Conservation (phyloP, 106 monocot genomes). For the Platanthera zijinensis region DNA sequence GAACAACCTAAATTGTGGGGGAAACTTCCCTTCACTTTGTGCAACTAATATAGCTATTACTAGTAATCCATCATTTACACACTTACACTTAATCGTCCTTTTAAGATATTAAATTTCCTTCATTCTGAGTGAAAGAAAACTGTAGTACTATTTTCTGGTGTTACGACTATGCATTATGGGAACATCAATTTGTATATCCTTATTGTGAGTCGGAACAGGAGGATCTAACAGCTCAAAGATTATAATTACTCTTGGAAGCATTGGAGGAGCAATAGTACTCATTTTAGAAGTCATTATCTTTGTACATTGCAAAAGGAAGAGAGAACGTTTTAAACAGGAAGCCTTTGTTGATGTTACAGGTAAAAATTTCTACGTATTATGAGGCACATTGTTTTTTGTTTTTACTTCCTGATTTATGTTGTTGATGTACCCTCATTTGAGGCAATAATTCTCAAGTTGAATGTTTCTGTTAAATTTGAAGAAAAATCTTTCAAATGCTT, state of each 20-base stretch:
- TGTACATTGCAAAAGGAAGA: conserved; percentile 32
- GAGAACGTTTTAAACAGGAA: conserved; percentile 28
- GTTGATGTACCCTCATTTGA: background rate
- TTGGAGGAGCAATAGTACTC: conserved; percentile 31
- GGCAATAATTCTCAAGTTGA: background rate
- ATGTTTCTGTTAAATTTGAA: conserved; percentile 2
- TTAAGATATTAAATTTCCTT: background rate
- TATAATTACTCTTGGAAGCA: conserved; percentile 35
- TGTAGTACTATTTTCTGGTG: background rate
- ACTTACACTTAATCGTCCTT: background rate
- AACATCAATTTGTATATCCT: background rate
- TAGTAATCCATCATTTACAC: conserved; percentile 28
- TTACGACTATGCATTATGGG: background rate
- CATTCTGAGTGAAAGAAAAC: background rate
- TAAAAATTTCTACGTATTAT: conserved; percentile 5
- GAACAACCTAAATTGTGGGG: conserved; percentile 73
- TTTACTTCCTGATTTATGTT: background rate
- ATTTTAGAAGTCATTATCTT: conserved; percentile 17
- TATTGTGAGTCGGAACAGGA: conserved; percentile 30
- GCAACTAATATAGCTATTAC: conserved; percentile 27
- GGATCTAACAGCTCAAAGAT: conserved; percentile 39
- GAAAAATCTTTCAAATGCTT: background rate
- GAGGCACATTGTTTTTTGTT: background rate
- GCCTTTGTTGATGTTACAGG: conserved; percentile 77
- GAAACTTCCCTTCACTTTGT: conserved; percentile 48